Evolutionary conservation across 129 eudicot species (phyloP).

Genomic region (Helianthus annuus): DNA sequence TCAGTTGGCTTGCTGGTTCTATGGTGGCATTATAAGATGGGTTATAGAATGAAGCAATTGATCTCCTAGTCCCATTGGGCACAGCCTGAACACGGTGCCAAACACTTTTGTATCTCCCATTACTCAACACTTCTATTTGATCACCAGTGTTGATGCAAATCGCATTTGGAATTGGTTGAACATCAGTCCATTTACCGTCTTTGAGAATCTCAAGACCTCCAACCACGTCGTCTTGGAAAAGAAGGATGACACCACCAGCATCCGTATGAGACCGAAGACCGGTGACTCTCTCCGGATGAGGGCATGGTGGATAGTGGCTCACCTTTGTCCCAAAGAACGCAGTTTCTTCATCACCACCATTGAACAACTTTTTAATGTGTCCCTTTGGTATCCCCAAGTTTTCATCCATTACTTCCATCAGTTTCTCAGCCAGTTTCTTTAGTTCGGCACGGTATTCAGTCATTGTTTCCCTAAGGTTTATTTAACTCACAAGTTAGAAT

Average conservation of each 20-base stretch:
- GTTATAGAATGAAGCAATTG: constrained; percentile 74
- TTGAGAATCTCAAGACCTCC: constrained; percentile 75
- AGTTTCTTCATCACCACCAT: constrained; percentile 38
- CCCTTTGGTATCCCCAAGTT: constrained; percentile 64
- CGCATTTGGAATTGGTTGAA: constrained; percentile 68
- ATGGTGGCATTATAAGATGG: constrained; percentile 59
- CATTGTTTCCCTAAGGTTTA: constrained; percentile 52
- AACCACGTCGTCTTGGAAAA: constrained; percentile 75
- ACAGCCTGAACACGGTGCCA: constrained; percentile 64
- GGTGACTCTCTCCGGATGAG: constrained; percentile 59
- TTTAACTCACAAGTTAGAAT: no score
- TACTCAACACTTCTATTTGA: constrained; percentile 76
- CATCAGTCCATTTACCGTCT: constrained; percentile 71
- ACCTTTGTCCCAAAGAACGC: constrained; percentile 86
- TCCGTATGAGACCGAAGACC: constrained; percentile 92
- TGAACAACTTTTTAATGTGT: constrained; percentile 59
- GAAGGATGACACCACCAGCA: constrained; percentile 81
- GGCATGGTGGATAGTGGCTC: constrained; percentile 83
- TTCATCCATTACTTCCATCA: constrained; percentile 70
- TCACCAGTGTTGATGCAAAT: constrained; percentile 83
- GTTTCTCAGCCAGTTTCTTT: constrained; percentile 52
- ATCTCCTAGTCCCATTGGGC: constrained; percentile 52
- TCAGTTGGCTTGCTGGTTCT: constrained; percentile 52
- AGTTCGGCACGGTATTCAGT: constrained; percentile 51
- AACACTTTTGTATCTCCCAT: constrained; percentile 77